These are phyloP conservation scores for Staphylotrichum tortipilum DNA, from an alignment of 495 filamentous ascomycete species.

Conservation along the genomic window DNA sequence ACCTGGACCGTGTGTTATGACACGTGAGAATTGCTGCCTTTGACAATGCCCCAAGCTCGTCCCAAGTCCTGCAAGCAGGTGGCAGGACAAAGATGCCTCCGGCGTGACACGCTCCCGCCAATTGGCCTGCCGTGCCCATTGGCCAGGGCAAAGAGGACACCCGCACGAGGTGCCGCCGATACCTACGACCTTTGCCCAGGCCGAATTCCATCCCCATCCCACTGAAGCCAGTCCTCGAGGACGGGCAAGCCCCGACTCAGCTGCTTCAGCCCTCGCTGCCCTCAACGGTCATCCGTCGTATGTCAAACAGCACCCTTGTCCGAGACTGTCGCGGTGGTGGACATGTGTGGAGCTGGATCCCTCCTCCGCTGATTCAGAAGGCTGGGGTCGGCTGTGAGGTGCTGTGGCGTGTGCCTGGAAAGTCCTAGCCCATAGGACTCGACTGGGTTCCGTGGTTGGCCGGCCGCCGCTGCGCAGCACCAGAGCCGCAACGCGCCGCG, in stretches of 20 bases:
- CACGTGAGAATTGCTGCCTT: slow-evolving; percentile 1
- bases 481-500: slow-evolving; percentile 15
- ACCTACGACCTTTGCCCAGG: too few species aligned
- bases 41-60: background rate
- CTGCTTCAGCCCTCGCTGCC: slow-evolving; percentile 2
- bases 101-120: background rate
- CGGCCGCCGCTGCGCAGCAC: background rate
- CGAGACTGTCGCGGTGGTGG: slow-evolving; percentile 1
- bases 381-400: background rate
- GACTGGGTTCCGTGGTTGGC: too few species aligned
- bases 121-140: background rate
- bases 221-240: background rate
- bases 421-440: slow-evolving; percentile 16
- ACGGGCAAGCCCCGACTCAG: background rate
- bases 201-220: too few species aligned
- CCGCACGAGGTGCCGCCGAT: too few species aligned
- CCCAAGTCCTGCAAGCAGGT: background rate
- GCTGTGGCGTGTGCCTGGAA: background rate
- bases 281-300: background rate
- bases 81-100: background rate
- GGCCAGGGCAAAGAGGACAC: too few species aligned
- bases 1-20: background rate
- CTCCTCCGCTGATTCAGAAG: background rate
- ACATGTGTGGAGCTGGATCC: slow-evolving; percentile 8
- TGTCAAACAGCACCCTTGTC: slow-evolving; percentile 3